Evolutionary conservation across 2,329 filamentous ascomycete genomes (phyloP), one percentile per base, ranked within the genome.

Genomic region (Kalaharituber pfeilii): DNA sequence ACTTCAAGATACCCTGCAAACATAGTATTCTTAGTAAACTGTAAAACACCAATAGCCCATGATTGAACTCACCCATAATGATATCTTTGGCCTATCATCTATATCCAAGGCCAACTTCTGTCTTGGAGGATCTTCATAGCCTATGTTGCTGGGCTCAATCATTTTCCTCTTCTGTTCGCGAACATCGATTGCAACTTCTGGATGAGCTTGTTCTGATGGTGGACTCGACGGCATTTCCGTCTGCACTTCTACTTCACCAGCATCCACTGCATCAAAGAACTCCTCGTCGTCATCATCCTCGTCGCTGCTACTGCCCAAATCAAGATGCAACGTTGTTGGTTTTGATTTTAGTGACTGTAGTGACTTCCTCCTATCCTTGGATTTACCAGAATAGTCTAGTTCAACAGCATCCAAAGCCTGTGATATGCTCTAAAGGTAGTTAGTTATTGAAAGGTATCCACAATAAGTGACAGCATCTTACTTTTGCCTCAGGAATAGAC

Each of bases 191-290:
- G 63, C 64, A 33, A 65, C 62, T 55, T 66, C 65, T 8, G 62
- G n/a, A 28, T 53, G 56, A 51, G 51, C 56, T 24, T 51, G 52
- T 18, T 57, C 57, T 70, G 3, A 70, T 71, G 1, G 71, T 33
- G 67, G 64, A 30, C 65, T 65, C 13, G 66, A 62, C 13, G 82
- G 79, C 70, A 86, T 74, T n/a, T 72, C 68, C 55, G 81, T 79
- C 3, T 82, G 72, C 5, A 93, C 80, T 62, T 94, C 82, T 15
- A 96, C 85, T 64, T 91, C 84, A 13, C 91, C 91, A 42, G 88
- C 85, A 67, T 94, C 91, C 5, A 98, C 82, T 7, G 91, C 91
- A 69, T 98, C 91, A 63, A 96, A 98, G 67, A 98, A 98, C 66
- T 96, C 84, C 49, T 86, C 86, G 29, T 84, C 83, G 2, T 86